Evolutionary conservation across 1,284 basidiomycete species (phyloP).

Genomic region (Cutaneotrichosporon sp.): DNA sequence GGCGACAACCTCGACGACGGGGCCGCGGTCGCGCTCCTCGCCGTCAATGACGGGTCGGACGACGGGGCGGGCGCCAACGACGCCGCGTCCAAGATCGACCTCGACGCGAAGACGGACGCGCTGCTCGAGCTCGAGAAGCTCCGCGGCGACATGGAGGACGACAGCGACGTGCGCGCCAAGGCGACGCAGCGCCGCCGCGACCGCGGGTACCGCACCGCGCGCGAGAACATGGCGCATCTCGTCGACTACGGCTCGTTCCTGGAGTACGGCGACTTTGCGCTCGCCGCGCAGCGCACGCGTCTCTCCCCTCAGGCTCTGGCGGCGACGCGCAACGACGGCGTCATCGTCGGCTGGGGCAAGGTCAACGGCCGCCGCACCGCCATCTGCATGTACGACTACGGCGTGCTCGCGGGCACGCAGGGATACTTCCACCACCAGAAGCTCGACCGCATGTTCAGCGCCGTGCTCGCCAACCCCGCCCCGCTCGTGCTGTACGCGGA

Average conservation of each 20-base stretch:
- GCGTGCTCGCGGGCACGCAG: slow-evolving; percentile 25
- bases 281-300: slow-evolving; percentile 23
- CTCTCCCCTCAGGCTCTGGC: slow-evolving; percentile 10
- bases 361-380: slow-evolving; percentile 21
- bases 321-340: slow-evolving; percentile 25
- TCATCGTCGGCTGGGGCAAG: slow-evolving; percentile 28
- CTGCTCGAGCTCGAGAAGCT: slow-evolving; percentile 24
- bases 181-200: slow-evolving; percentile 20
- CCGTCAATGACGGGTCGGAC: slow-evolving; percentile 1
- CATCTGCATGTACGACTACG: slow-evolving; percentile 25
- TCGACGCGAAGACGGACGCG: slow-evolving; percentile 17
- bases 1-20: slow-evolving; percentile 25
- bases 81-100: slow-evolving; percentile 14
- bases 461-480: slow-evolving; percentile 23
- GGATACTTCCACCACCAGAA: slow-evolving; percentile 27
- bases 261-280: slow-evolving; percentile 25
- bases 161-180: slow-evolving; percentile 16
- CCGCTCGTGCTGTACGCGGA: slow-evolving; percentile 27
- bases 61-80: slow-evolving; percentile 7
- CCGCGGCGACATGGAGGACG: slow-evolving; percentile 18
- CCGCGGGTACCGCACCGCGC: slow-evolving; percentile 20
- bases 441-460: slow-evolving; percentile 24
- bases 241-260: slow-evolving; percentile 23
- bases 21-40: slow-evolving; percentile 18
- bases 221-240: slow-evolving; percentile 24